A percentile compares a stretch with the other conserved stretches of the same genome.
phyloP scores from a whole-genome alignment of 257 asterid species.

The Osmanthus fragrans region DNA sequence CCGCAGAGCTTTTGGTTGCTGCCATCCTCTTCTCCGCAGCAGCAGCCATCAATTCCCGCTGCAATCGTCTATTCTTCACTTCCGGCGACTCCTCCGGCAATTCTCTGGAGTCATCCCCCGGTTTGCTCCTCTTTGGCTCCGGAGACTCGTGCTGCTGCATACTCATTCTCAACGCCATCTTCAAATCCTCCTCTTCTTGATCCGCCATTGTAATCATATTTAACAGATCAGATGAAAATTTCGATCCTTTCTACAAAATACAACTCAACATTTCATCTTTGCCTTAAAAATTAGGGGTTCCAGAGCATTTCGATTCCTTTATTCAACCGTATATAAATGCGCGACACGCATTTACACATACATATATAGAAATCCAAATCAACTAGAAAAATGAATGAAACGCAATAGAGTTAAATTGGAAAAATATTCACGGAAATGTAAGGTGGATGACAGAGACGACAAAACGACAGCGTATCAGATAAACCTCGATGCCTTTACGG shows the following conservation, averaged over 20 bases:
- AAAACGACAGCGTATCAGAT: slow-evolving; percentile 26
- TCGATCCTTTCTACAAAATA: slow-evolving; percentile 18
- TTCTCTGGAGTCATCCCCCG: slow-evolving; percentile 49
- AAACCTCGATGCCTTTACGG: background rate
- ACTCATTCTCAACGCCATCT: slow-evolving; percentile 68
- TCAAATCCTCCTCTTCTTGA: slow-evolving; percentile 78
- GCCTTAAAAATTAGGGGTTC: slow-evolving; percentile 38
- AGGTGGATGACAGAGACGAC: slow-evolving; percentile 5
- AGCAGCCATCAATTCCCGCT: slow-evolving; percentile 93
- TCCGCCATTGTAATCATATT: slow-evolving; percentile 43
- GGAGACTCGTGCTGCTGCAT: slow-evolving; percentile 78
- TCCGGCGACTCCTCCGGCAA: slow-evolving; percentile 56
- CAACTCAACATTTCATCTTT: slow-evolving; percentile 19
- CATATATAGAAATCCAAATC: slow-evolving; percentile 10
- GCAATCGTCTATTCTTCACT: slow-evolving; percentile 47
- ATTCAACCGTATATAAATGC: background rate
- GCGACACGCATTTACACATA: background rate
- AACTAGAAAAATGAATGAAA: background rate
- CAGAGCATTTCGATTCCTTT: background rate
- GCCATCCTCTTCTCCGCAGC: slow-evolving; percentile 96
- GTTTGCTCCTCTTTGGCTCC: slow-evolving; percentile 91
- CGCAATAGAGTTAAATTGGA: slow-evolving; percentile 4
- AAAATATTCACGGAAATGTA: slow-evolving; percentile 21
- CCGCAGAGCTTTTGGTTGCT: slow-evolving; percentile 35
- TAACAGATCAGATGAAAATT: slow-evolving; percentile 1